Base-by-base conservation (phyloP, 1,139 yeast genomes). In the Debaryomyces udenii region DNA sequence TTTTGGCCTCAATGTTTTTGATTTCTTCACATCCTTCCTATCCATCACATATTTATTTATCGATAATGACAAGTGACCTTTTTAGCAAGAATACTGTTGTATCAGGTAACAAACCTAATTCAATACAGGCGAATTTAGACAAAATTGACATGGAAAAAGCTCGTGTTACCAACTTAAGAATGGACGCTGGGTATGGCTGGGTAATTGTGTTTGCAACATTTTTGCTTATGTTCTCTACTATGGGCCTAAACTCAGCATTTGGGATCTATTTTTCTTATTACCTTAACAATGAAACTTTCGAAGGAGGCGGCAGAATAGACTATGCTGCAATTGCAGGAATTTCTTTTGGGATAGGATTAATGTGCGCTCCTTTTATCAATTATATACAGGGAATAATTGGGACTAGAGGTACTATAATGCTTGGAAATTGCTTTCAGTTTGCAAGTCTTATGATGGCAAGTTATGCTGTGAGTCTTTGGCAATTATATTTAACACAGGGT, bases 161-260 rank as follows among this genome's bases (percentile, higher is more conserved):
- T n/a, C n/a, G n/a, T n/a, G n/a, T n/a, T n/a, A n/a, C n/a, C n/a
- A n/a, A n/a, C n/a, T n/a, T n/a, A n/a, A n/a, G n/a, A n/a, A n/a
- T n/a, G n/a, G 35, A 49, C n/a, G 68, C 68, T 6, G 82, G 82
- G 0, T 71, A 74, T 49, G 80, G 79, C 3, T 72, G 80, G 71
- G 59, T 70, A 1, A 57, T 74, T 9, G 70, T 74, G 20, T 54
- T 73, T 29, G 71, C 74, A 1, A 62, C 66, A 18, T 67, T 73
- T 45, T 43, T 72, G 3, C 53, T 74, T 18, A 71, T 72, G 59
- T 69, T 74, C 31, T 56, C 68, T 43, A 69, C 80, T 0, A 77
- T 78, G 72, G 83, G 83, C 1, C 72, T 74, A 72, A 74, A 75
- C 43, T 67, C 77, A 27, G 77, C 80, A 3, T 78, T 66, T 57